Evolutionary conservation across 257 asterid genomes (phyloP).

Genomic region (Misopates orontium): DNA sequence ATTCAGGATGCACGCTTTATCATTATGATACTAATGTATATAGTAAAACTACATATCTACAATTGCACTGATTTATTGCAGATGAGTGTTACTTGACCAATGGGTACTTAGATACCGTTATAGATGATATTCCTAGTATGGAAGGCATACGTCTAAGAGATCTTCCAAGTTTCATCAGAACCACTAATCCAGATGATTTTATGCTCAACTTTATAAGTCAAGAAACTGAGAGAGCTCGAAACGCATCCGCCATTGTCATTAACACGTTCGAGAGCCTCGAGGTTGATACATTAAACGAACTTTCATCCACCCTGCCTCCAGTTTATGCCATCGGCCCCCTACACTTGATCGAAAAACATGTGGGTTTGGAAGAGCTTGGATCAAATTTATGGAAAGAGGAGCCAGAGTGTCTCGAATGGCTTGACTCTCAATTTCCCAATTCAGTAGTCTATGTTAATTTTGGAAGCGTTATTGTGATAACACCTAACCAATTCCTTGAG

Average conservation of each 20-base stretch:
- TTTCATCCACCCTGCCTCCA: slow-evolving; percentile 43
- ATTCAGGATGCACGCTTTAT: too few relatives aligned
- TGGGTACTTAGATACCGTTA: slow-evolving; percentile 45
- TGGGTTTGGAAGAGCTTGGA: slow-evolving; percentile 29
- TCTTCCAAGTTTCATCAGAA: slow-evolving; percentile 47
- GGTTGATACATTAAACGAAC: slow-evolving; percentile 31
- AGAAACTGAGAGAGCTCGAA: slow-evolving; percentile 24
- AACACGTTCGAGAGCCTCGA: slow-evolving; percentile 59
- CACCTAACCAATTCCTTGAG: too few relatives aligned
- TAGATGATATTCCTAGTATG: slow-evolving; percentile 45
- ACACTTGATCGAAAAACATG: slow-evolving; percentile 32
- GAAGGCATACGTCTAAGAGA: slow-evolving; percentile 44
- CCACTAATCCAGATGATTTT: slow-evolving; percentile 33
- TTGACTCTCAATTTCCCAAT: slow-evolving; percentile 40
- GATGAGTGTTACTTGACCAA: slow-evolving; percentile 41
- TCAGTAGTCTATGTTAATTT: too few relatives aligned
- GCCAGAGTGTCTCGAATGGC: slow-evolving; percentile 47
- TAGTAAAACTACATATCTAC: background rate
- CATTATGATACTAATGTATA: background rate
- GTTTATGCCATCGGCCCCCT: slow-evolving; percentile 56
- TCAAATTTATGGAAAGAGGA: slow-evolving; percentile 68
- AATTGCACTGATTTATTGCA: slow-evolving; percentile 11
- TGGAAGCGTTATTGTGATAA: too few relatives aligned
- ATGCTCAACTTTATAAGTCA: slow-evolving; percentile 30
- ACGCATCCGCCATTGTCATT: slow-evolving; percentile 44